These are phyloP conservation scores for Pseudocercospora eumusae DNA, from an alignment of 2,329 filamentous ascomycete genomes.

Conservation along the genomic window DNA sequence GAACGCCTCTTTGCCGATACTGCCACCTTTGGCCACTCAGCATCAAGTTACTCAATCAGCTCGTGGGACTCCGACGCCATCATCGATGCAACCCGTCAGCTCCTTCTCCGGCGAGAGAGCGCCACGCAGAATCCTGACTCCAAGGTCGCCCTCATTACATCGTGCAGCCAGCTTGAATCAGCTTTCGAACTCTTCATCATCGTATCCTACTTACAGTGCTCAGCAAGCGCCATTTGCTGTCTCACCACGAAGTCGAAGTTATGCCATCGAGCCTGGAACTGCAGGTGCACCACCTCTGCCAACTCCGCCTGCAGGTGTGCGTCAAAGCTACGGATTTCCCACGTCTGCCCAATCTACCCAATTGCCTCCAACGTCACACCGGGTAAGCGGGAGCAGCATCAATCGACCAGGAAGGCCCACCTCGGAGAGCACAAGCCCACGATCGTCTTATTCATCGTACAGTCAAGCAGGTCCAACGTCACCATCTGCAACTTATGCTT, in stretches of 20 bases:
- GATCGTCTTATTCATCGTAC: slow-evolving; percentile 52
- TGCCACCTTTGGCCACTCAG: slow-evolving; percentile 36
- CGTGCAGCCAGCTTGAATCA: slow-evolving; percentile 55
- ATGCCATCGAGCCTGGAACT: slow-evolving; percentile 47
- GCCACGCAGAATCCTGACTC: slow-evolving; percentile 56
- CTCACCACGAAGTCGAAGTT: slow-evolving; percentile 45
- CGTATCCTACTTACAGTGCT: slow-evolving; percentile 52
- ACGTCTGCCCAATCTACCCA: slow-evolving; percentile 41
- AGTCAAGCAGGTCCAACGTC: slow-evolving; percentile 43
- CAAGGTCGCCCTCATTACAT: slow-evolving; percentile 56
- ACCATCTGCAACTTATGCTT: slow-evolving; percentile 30
- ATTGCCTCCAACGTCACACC: slow-evolving; percentile 41
- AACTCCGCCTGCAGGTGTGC: slow-evolving; percentile 46
- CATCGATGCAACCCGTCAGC: slow-evolving; percentile 19
- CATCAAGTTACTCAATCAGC: slow-evolving; percentile 14
- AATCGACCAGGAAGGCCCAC: slow-evolving; percentile 26
- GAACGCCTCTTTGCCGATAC: slow-evolving; percentile 39
- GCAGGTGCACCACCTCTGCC: slow-evolving; percentile 52
- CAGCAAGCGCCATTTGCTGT: slow-evolving; percentile 53
- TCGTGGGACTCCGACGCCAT: slow-evolving; percentile 31
- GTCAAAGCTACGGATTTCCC: slow-evolving; percentile 41
- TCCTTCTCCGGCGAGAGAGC: slow-evolving; percentile 17
- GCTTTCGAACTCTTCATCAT: slow-evolving; percentile 41
- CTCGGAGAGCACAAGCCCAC: slow-evolving; percentile 48
- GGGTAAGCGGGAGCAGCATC: slow-evolving; percentile 37